A percentile compares a stretch with the other conserved stretches of the same genome.
Conservation (phyloP, 163 green algal genomes). For the Chloromonas sp. region DNA sequence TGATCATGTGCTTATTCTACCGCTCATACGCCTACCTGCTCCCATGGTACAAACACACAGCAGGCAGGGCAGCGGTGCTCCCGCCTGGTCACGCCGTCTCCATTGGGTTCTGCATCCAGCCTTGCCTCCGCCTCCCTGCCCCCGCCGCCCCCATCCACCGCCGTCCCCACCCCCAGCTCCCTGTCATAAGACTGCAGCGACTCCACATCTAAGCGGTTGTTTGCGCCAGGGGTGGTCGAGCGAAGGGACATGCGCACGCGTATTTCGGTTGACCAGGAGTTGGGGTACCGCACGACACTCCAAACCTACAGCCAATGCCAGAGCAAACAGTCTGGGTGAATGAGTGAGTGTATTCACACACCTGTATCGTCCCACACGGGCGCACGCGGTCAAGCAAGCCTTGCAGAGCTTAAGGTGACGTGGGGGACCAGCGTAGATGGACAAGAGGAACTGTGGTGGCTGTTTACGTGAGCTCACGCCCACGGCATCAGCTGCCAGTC, state of each 20-base stretch:
- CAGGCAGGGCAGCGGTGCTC: neutral
- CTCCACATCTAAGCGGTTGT: conserved; percentile 71
- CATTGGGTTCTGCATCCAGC: neutral
- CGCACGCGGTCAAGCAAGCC: neutral
- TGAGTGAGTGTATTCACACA: neutral
- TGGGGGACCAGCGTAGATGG: neutral
- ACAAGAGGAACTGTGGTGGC: neutral
- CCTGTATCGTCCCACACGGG: neutral
- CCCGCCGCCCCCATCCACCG: conserved; percentile 6
- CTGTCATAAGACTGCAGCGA: conserved; percentile 49
- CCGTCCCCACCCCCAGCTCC: conserved; percentile 22
- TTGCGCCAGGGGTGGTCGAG: conserved; percentile 56
- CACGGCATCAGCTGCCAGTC: neutral
- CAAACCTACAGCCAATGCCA: conserved; percentile 5
- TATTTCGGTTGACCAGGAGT: conserved; percentile 53
- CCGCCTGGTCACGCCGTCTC: neutral
- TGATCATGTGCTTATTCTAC: too few relatives aligned
- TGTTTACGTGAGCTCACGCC: neutral
- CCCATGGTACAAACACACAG: neutral
- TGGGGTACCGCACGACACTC: conserved; percentile 44
- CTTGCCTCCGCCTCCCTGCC: neutral
- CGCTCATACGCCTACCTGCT: neutral
- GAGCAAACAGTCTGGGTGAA: neutral
- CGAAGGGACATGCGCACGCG: conserved; percentile 48
- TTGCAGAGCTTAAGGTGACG: neutral